Evolutionary conservation across 202 grass and related monocot species (phyloP), one percentile per base, ranked within the genome.

Genomic region (Alloteropsis angusta): DNA sequence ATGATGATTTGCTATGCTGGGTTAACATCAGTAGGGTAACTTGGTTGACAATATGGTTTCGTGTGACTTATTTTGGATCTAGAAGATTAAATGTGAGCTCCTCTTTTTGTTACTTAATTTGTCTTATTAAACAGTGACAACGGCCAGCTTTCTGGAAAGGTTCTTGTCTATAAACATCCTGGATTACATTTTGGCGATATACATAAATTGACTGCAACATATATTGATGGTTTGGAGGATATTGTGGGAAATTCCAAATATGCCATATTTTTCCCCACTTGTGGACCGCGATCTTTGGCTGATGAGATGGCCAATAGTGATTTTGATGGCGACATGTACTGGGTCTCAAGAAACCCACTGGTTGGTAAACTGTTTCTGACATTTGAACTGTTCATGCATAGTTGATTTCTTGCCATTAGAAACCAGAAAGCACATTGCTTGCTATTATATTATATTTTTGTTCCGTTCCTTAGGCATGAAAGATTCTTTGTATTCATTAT

Each of bases 291-390:
- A 38, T 97, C 93, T 60, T 80, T 97, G 69, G 88, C 90, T 26
- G 93, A 97, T 87, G 93, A 97, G 56, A 93, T 97, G 88, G 90
- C 93, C 26, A 89, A 91, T 52, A 91, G 93, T 49, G 93, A 97
- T 67, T 89, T 89, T 84, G 93, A 97, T 84, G 93, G 93, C 0
- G 88, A 97, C 71, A 82, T 91, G 34, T 97, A 97, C 26, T 97
- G 93, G 90, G 84, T 97, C 32, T 97, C 90, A 11, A 77, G 68
- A 74, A 90, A 97, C 47, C 71, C 75, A 64, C 43, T 87, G 86
- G 93, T 93, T 52, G 34, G 60, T 72, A 34, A 10, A 44, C 70
- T 63, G 1, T 41, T 58, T 58, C 21, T 43, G 1, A 10, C 47
- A 50, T 7, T n/a, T 6, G 11, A 57, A 15, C 15, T 57, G 13